phyloP scores from a whole-genome alignment of 371 early-diverging fungal species.

The Apophysomyces sp. region DNA sequence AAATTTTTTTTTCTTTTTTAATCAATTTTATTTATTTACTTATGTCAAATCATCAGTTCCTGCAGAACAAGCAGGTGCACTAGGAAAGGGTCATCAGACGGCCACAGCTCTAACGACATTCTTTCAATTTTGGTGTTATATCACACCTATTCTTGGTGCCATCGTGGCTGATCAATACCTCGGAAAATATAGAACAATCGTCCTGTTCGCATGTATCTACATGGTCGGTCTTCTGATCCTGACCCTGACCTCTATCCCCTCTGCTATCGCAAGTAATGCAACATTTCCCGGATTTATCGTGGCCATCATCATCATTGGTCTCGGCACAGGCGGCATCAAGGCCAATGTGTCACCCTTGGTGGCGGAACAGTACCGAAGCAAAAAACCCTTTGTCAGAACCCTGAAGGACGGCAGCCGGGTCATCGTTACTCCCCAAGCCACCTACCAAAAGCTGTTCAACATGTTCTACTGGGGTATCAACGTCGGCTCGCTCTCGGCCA shows the following conservation, averaged over 20 bases:
- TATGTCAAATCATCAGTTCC: constrained; percentile 35
- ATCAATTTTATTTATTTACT: no score
- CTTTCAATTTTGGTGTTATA: constrained; percentile 80
- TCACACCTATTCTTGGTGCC: constrained; percentile 82
- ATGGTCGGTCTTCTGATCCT: constrained; percentile 70
- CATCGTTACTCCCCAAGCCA: constrained; percentile 25
- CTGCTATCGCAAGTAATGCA: constrained; percentile 50
- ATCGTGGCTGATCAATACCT: constrained; percentile 79
- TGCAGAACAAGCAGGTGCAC: constrained; percentile 45
- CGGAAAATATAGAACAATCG: constrained; percentile 84
- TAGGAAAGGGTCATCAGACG: constrained; percentile 43
- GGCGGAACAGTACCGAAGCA: constrained; percentile 43
- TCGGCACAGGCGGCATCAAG: constrained; percentile 56
- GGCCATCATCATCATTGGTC: constrained; percentile 70
- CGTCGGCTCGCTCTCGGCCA: constrained; percentile 64
- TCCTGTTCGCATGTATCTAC: constrained; percentile 67
- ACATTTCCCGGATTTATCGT: constrained; percentile 68
- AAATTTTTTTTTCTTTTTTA: constrained; percentile 1
- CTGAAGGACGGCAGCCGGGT: constrained; percentile 23
- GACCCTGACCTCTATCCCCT: constrained; percentile 59
- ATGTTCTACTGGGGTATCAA: constrained; percentile 42
- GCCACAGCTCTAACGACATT: constrained; percentile 75
- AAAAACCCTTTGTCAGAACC: constrained; percentile 30
- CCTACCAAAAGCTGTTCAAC: constrained; percentile 30
- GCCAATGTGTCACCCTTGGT: constrained; percentile 47